Base-by-base conservation (phyloP, 257 asterid genomes). In the Apocynum venetum region DNA sequence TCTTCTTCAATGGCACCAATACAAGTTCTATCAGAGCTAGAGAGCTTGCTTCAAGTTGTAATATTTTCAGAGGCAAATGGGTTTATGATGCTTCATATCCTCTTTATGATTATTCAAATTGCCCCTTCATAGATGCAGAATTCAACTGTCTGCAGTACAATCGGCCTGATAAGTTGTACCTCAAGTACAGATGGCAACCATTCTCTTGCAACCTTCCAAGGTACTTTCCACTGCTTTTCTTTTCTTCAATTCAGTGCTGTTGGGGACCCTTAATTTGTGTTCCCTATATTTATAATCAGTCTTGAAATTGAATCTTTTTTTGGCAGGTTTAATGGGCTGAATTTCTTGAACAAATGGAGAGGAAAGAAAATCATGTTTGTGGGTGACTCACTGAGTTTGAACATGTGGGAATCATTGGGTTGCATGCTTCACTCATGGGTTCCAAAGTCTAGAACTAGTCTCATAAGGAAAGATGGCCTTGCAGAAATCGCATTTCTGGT, bases 281-380 rank as follows among this genome's bases (percentile, higher is more conserved):
- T 38, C 13, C 15, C 46, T 57, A 25, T n/a, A 2, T 2, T 49
- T 49, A 49, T 2, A 49, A 49, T 46, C 49, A 46, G 7, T 46
- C 49, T 46, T 46, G 49, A 46, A 46, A 46, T 46, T 46, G 7
- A 46, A 46, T 46, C 4, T 51, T 10, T 4, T 38, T 72, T 41
- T 81, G 80, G 87, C 87, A 95, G 98, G 77, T 95, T 95, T 80
- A 87, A 91, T 84, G 98, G 98, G 82, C 7, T 80, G 89, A 38
- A 17, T 68, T 91, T 95, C 84, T 83, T 95, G 96, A 92, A 89
- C 88, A 93, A 83, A 80, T 86, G 81, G 78, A 91, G 94, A 83
- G 98, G 99, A 67, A 95, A 91, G 90, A 91, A 89, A 85, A 89
- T 95, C 41, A 93, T 95, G 98, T 95, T 93, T 64, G 99, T 95